These are phyloP conservation scores for Coelastrella sp. DNA, from an alignment of 139 green algal genomes.

Conservation along the genomic window DNA sequence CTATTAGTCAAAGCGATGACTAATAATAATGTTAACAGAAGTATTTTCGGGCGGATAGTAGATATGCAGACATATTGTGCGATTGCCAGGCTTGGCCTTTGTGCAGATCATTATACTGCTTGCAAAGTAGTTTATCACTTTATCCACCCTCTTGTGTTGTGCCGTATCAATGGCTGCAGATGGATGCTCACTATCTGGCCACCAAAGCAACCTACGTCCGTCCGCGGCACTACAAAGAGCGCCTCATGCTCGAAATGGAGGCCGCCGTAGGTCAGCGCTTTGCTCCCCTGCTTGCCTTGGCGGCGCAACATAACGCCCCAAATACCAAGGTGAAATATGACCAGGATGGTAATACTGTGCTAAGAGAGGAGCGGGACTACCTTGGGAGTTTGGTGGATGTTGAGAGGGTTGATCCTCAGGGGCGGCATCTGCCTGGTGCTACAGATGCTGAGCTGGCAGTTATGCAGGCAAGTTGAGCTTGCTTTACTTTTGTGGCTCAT, in stretches of 20 bases:
- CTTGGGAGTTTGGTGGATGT: constrained; percentile 53
- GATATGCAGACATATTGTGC: too few species aligned
- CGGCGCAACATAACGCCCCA: constrained; percentile 28
- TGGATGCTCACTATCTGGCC: constrained; percentile 55
- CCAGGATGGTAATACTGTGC: constrained; percentile 48
- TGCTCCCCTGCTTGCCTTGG: constrained; percentile 47
- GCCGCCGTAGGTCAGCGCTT: constrained; percentile 36
- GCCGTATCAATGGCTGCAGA: constrained; percentile 3
- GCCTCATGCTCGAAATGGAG: constrained; percentile 46
- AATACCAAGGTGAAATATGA: constrained; percentile 64
- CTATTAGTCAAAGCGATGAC: too few species aligned
- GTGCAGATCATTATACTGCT: too few species aligned
- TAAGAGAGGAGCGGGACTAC: constrained; percentile 59
- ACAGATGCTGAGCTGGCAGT: constrained; percentile 47
- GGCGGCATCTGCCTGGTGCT: constrained; percentile 14
- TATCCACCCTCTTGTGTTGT: too few species aligned
- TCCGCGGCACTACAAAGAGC: constrained; percentile 28
- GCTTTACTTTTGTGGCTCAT: too few species aligned
- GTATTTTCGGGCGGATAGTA: too few species aligned
- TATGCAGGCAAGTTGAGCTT: constrained; percentile 9
- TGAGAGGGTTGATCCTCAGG: neutral
- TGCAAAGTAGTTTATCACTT: too few species aligned
- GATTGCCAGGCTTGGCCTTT: too few species aligned
- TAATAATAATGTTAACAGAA: too few species aligned
- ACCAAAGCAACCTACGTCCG: constrained; percentile 47